Conservation (phyloP, 805 yeast genomes). For the Candida ulmi region DNA sequence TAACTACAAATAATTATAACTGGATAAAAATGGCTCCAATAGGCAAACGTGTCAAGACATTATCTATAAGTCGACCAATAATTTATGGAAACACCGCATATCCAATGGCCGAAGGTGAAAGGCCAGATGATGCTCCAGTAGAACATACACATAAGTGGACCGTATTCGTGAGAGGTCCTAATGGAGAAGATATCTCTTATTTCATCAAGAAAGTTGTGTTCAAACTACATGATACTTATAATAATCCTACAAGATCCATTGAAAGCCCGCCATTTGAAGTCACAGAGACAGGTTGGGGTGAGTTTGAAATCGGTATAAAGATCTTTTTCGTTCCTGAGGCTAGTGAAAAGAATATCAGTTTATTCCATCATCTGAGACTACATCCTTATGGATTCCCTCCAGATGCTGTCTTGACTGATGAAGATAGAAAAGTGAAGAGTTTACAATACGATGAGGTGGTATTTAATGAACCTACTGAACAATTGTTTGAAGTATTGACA, state of each 20-base stretch:
- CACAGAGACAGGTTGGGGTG: slow-evolving; percentile 99
- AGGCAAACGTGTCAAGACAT: slow-evolving; percentile 33
- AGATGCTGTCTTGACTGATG: slow-evolving; percentile 24
- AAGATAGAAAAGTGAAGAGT: slow-evolving; percentile 45
- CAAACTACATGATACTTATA: slow-evolving; percentile 92
- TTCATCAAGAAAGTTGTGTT: slow-evolving; percentile 87
- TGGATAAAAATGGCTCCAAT: slow-evolving; percentile 2
- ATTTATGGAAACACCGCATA: slow-evolving; percentile 77
- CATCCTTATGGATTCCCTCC: slow-evolving; percentile 67
- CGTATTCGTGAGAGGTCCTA: slow-evolving; percentile 78
- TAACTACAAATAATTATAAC: not conserved
- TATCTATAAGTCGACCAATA: slow-evolving; percentile 73
- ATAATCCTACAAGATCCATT: slow-evolving; percentile 76
- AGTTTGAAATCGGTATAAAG: slow-evolving; percentile 86
- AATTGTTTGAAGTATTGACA: slow-evolving; percentile 73
- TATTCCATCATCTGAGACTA: slow-evolving; percentile 84
- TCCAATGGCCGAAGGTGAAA: slow-evolving; percentile 47
- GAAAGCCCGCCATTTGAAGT: slow-evolving; percentile 93
- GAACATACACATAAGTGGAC: slow-evolving; percentile 98
- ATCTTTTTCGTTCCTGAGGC: slow-evolving; percentile 83
- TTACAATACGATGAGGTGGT: slow-evolving; percentile 83
- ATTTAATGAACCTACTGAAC: slow-evolving; percentile 93
- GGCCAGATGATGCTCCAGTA: slow-evolving; percentile 59
- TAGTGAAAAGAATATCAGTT: slow-evolving; percentile 77
- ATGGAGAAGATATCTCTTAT: slow-evolving; percentile 71